phyloP scores from a whole-genome alignment of 371 early-diverging fungal genomes.

The Basidiobolus meristosporus region DNA sequence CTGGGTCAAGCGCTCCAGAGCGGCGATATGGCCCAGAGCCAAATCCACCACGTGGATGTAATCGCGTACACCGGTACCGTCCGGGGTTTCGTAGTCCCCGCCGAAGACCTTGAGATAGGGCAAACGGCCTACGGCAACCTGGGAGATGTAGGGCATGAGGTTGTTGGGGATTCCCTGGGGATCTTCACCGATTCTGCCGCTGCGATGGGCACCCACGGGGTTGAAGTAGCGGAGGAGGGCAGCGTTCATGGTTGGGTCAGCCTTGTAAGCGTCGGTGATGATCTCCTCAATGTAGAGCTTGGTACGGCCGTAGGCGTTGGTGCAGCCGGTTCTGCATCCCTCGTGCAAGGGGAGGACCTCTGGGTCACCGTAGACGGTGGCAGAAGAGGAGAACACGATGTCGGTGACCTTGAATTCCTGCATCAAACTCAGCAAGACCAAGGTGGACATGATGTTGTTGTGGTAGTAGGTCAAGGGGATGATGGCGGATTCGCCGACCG shows the following conservation, averaged over 20 bases:
- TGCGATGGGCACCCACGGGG: conserved; percentile 74
- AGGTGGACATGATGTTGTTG: conserved; percentile 65
- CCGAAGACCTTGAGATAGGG: conserved; percentile 62
- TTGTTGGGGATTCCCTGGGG: conserved; percentile 73
- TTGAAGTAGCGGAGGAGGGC: conserved; percentile 50
- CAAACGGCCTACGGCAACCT: conserved; percentile 56
- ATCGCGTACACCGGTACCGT: conserved; percentile 83
- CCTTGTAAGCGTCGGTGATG: no score
- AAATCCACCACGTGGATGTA: conserved; percentile 83
- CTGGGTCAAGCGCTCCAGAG: conserved; percentile 35
- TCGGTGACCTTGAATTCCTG: conserved; percentile 35
- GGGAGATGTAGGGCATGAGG: conserved; percentile 69
- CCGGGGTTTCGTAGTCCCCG: conserved; percentile 61
- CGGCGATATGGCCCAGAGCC: conserved; percentile 68
- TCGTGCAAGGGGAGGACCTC: conserved; percentile 33
- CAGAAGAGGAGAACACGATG: conserved; percentile 75
- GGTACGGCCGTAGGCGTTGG: conserved; percentile 76
- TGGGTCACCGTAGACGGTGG: conserved; percentile 62
- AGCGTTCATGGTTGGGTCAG: no score
- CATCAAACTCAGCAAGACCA: conserved; percentile 48
- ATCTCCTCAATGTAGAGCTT: conserved; percentile 12
- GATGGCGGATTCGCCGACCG: conserved; percentile 66
- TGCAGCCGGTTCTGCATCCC: conserved; percentile 30
- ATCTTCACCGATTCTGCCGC: conserved; percentile 76
- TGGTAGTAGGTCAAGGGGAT: conserved; percentile 73